Percentiles rank a stretch among this genome's conserved stretches.
Evolutionary conservation across 2,329 filamentous ascomycete genomes (phyloP).

Genomic region (Aspergillus brunneoviolaceus): DNA sequence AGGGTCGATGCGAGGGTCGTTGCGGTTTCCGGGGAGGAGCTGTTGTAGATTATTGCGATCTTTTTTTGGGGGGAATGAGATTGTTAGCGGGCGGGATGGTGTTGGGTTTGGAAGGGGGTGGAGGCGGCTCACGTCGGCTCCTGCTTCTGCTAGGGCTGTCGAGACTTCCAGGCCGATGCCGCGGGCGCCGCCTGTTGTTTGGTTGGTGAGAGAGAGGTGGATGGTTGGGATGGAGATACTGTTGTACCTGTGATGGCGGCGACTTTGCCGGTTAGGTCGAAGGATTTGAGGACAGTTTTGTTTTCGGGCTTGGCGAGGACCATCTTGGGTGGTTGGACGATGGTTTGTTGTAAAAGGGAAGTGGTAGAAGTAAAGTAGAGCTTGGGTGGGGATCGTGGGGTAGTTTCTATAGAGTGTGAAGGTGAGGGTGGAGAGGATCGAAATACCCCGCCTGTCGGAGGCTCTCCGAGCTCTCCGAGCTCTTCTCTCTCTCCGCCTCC

Average conservation of each 20-base stretch:
- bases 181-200: slow-evolving; percentile 29
- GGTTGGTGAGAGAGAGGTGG: not conserved
- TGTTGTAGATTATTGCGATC: slow-evolving; percentile 36
- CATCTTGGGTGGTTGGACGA: slow-evolving; percentile 16
- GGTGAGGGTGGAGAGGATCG: not conserved
- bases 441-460: not conserved
- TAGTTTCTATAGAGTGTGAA: not conserved
- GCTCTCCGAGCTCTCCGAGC: not conserved
- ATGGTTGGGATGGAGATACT: not conserved
- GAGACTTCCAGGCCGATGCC: slow-evolving; percentile 44
- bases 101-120: not conserved
- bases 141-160: slow-evolving; percentile 40
- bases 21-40: slow-evolving; percentile 23
- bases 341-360: too few species aligned
- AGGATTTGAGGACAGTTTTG: slow-evolving; percentile 28
- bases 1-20: slow-evolving; percentile 26
- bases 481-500: not conserved
- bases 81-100: not conserved
- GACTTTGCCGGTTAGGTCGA: slow-evolving; percentile 31
- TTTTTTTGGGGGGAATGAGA: slow-evolving; percentile 6
- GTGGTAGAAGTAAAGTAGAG: not conserved
- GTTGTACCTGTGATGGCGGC: slow-evolving; percentile 26
- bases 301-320: slow-evolving; percentile 27
- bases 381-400: not conserved
- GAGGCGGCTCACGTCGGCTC: slow-evolving; percentile 32